Conservation (phyloP, 257 asterid genomes). For the Scutellaria minor region DNA sequence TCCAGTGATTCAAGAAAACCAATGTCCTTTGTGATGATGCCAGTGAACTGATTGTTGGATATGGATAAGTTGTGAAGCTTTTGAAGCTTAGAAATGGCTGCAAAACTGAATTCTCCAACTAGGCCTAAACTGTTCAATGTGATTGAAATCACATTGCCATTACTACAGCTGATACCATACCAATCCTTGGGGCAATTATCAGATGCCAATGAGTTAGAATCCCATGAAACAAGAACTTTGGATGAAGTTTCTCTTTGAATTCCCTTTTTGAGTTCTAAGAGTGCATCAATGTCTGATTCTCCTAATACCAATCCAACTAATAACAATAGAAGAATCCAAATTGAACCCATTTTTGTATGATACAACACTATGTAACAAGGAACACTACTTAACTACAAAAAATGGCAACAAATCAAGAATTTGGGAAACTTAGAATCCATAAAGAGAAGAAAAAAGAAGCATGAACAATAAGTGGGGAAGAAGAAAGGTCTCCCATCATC, state of each 20-base stretch:
- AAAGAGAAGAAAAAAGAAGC: background rate
- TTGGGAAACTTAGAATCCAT: constrained; percentile 15
- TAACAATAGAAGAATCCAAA: constrained; percentile 53
- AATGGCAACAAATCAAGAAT: constrained; percentile 22
- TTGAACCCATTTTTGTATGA: constrained; percentile 48
- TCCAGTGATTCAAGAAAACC: constrained; percentile 49
- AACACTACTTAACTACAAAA: constrained; percentile 18
- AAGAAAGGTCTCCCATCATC: constrained; percentile 25
- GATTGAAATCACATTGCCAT: constrained; percentile 71
- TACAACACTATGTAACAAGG: background rate
- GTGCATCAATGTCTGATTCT: constrained; percentile 59
- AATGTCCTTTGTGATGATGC: constrained; percentile 57
- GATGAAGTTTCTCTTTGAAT: constrained; percentile 57
- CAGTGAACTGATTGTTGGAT: constrained; percentile 61
- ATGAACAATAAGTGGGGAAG: constrained; percentile 27
- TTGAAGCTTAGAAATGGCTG: constrained; percentile 56
- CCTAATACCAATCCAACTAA: constrained; percentile 50
- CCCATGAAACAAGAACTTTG: constrained; percentile 75
- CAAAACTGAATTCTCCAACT: constrained; percentile 59
- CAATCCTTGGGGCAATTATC: constrained; percentile 78
- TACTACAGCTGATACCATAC: constrained; percentile 65
- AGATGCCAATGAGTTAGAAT: constrained; percentile 65
- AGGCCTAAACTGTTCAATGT: constrained; percentile 57
- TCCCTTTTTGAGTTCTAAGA: constrained; percentile 69
- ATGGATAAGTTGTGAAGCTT: constrained; percentile 69